Conservation (phyloP, 495 filamentous ascomycete genomes). For the Sordaria brevicollis region DNA sequence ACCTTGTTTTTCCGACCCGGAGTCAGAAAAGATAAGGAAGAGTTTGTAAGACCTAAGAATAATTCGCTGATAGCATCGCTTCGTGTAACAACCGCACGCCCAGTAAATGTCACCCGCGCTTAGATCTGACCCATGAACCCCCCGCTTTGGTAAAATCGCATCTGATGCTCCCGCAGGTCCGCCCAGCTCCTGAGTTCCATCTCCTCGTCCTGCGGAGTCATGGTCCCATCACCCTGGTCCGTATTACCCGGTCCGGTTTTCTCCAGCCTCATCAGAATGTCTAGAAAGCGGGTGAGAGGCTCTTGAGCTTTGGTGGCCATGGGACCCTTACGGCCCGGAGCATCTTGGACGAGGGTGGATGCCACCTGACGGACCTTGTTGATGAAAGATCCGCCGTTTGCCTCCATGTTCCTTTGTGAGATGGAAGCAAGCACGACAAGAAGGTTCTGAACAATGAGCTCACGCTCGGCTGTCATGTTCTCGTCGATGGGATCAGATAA, state of each 20-base stretch:
- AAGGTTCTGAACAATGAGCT: constrained; percentile 65
- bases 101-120: background rate
- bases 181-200: constrained; percentile 63
- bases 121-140: constrained; percentile 31
- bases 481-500: constrained; percentile 32
- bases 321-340: constrained; percentile 45
- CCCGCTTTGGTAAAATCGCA: constrained; percentile 56
- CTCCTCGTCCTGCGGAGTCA: constrained; percentile 53
- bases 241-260: constrained; percentile 27
- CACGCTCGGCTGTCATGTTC: constrained; percentile 56
- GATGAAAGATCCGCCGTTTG: constrained; percentile 64
- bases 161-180: constrained; percentile 61
- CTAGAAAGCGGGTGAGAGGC: constrained; percentile 56
- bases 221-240: constrained; percentile 11
- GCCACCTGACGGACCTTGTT: constrained; percentile 67
- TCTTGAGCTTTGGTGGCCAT: constrained; percentile 49
- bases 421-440: constrained; percentile 59
- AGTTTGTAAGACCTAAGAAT: background rate
- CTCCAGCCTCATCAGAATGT: constrained; percentile 62
- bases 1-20: background rate
- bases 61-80: background rate
- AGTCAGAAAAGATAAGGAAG: background rate
- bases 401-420: constrained; percentile 71
- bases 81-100: background rate
- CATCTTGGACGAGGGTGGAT: constrained; percentile 57